phyloP scores from a whole-genome alignment of 352 stramenopile genomes.

The Pythium apleroticum region DNA sequence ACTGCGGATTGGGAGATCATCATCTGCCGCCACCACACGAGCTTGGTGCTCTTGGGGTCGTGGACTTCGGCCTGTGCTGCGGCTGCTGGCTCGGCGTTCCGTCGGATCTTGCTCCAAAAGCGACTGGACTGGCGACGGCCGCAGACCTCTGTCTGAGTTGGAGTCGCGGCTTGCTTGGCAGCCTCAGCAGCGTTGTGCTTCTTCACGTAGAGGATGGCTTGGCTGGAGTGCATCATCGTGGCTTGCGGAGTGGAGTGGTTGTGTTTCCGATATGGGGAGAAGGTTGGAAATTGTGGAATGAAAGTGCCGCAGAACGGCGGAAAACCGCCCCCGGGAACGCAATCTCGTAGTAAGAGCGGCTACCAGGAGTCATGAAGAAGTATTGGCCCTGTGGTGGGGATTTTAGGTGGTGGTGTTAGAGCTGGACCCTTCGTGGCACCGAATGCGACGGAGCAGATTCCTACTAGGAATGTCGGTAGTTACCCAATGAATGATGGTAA shows the following conservation, averaged over 20 bases:
- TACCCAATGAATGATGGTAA: not conserved
- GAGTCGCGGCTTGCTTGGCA: not conserved
- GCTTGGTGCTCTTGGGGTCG: conserved; percentile 2
- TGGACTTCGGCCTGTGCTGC: not conserved
- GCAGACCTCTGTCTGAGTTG: not conserved
- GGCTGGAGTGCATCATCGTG: conserved; percentile 1
- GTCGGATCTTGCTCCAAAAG: conserved; percentile 1
- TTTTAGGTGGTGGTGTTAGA: too few species aligned
- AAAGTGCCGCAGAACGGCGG: not conserved
- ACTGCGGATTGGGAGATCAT: conserved; percentile 11
- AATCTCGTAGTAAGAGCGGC: too few species aligned
- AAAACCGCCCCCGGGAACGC: too few species aligned
- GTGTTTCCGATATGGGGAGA: not conserved
- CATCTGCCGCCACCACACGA: conserved; percentile 15
- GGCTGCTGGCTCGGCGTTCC: not conserved
- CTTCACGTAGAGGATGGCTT: conserved; percentile 2
- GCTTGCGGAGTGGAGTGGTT: not conserved
- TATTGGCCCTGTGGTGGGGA: too few species aligned
- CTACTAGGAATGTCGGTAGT: not conserved
- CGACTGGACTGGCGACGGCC: not conserved
- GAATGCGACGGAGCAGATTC: not conserved
- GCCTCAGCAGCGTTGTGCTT: conserved; percentile 1
- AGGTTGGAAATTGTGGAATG: not conserved
- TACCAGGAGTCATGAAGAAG: too few species aligned
- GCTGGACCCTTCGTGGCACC: too few species aligned